Conservation (phyloP, 441 rosid genomes). For the Euphorbia corollata region DNA sequence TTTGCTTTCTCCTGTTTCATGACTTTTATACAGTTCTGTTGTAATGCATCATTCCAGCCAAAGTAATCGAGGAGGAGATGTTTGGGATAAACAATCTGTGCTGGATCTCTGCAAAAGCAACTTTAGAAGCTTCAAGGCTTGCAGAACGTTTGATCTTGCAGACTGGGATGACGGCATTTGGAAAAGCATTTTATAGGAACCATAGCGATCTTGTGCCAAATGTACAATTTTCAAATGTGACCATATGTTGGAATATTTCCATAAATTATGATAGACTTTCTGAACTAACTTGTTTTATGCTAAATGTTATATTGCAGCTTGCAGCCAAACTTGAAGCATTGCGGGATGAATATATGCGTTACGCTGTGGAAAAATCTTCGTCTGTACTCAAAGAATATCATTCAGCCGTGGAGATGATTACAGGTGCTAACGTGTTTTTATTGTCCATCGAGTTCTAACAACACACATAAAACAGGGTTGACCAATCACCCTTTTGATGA, state of each 20-base stretch:
- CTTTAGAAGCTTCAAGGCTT: slow-evolving; percentile 80
- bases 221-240: slow-evolving; percentile 30
- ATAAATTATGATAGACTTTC: not conserved
- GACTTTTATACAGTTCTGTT: slow-evolving; percentile 22
- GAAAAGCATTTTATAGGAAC: slow-evolving; percentile 80
- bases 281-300: slow-evolving; percentile 8
- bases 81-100: slow-evolving; percentile 78
- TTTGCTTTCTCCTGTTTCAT: not conserved
- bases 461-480: not conserved
- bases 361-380: slow-evolving; percentile 68
- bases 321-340: slow-evolving; percentile 89
- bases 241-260: slow-evolving; percentile 1
- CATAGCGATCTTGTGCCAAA: slow-evolving; percentile 86
- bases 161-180: slow-evolving; percentile 97
- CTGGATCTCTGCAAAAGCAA: slow-evolving; percentile 92
- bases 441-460: not conserved
- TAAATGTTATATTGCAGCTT: slow-evolving; percentile 45
- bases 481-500: not conserved
- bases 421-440: slow-evolving; percentile 41
- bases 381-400: slow-evolving; percentile 71
- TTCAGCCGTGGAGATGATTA: slow-evolving; percentile 86
- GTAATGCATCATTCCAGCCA: slow-evolving; percentile 43
- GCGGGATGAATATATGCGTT: slow-evolving; percentile 84
- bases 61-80: slow-evolving; percentile 90
- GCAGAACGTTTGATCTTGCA: slow-evolving; percentile 81